Base-by-base conservation (phyloP, 805 yeast species). In the Metschnikowia drakensbergensis region DNA sequence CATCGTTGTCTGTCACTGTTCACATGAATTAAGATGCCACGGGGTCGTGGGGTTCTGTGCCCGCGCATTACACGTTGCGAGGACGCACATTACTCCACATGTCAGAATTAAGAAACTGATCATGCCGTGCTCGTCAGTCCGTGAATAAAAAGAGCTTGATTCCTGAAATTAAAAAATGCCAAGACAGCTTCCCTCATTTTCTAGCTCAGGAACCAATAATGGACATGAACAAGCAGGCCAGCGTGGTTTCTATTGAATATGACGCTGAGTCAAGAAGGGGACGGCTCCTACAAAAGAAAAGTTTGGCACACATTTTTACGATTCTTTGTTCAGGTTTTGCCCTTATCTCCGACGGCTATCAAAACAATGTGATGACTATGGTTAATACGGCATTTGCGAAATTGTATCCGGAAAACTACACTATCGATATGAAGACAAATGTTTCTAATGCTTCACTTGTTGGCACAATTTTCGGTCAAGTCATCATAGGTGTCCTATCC, bases 311-410 rank as follows among this genome's bases (percentile, higher is more conserved):
- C 47, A 51, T 68, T 28, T 55, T 72, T 44, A 65, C 82, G 47
- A 80, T 85, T 52, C 59, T 82, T 39, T 80, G 87, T 65, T 73
- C 90, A 25, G 92, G 94, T 10, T 83, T 80, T 54, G 94, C 91
- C 0, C 74, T 86, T 60, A 79, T 84, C 58, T 80, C 86, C 23
- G 94, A 86, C 66, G 91, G 91, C 3, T 85, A 85, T 64, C 88
- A 83, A 62, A 85, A 85, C 60, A 83, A 81, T 56, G 76, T 83
- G 53, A 83, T 85, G 88, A 77, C 88, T 3, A 82, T 84, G 84
- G 58, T 77, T 55, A 85, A 84, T 63, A 67, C 75, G 22, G 75
- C 82, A 10, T 82, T 84, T 58, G 67, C 82, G 7, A 55, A 60
- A 13, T 59, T 69, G 51, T 50, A 57, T 33, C 82, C 82, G 4